Conservation (phyloP, 75 land plant species). For the Picea glauca region DNA sequence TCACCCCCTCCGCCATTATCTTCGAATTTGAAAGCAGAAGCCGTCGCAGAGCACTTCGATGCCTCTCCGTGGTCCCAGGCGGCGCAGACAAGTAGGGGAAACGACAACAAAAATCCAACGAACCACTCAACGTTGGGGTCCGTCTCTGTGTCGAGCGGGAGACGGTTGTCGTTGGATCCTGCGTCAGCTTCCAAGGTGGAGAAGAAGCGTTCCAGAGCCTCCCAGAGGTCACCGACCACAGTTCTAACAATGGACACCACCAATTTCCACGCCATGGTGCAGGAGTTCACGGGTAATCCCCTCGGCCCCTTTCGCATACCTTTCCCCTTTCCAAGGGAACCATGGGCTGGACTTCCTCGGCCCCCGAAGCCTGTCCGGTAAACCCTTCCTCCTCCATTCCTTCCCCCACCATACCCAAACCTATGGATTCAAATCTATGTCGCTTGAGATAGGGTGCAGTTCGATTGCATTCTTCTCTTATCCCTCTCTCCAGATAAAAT, state of each 20-base stretch:
- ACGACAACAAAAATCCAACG: too few species aligned
- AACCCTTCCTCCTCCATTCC: too few species aligned
- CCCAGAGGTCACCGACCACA: constrained; percentile 45
- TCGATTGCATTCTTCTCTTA: too few species aligned
- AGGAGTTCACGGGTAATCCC: not conserved
- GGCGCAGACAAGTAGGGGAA: not conserved
- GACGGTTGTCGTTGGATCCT: not conserved
- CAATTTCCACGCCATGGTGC: not conserved
- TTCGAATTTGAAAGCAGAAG: too few species aligned
- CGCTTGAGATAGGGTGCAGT: too few species aligned
- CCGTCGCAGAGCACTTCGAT: not conserved
- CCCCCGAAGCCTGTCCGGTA: not conserved
- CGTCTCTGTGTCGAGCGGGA: not conserved
- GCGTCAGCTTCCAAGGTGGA: constrained; percentile 22
- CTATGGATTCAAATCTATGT: too few species aligned
- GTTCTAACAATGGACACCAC: not conserved
- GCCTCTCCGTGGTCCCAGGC: not conserved
- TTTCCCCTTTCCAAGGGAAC: not conserved
- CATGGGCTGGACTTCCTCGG: not conserved
- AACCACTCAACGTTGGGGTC: too few species aligned
- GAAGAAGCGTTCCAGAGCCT: constrained; percentile 68
- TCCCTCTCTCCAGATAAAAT: too few species aligned
- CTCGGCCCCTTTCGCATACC: not conserved
- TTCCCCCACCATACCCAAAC: too few species aligned
- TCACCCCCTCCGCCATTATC: too few species aligned